Conservation (phyloP, 148 eudicot genomes). For the Persicaria maculosa region DNA sequence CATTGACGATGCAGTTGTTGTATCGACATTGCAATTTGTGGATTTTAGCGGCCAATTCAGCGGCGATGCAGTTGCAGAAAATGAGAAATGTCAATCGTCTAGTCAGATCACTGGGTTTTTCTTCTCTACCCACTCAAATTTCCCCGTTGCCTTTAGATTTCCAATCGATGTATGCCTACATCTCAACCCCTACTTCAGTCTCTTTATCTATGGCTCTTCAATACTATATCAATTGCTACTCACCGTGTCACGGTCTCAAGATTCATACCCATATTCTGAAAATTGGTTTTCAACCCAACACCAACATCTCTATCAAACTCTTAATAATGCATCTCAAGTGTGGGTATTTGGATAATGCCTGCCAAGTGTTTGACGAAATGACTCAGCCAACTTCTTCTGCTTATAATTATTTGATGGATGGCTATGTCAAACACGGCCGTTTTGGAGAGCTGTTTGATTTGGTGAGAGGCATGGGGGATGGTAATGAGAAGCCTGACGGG, state of each 20-base stretch:
- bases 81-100: conserved; percentile 34
- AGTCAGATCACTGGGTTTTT: conserved; percentile 22
- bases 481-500: conserved; percentile 53
- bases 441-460: conserved; percentile 38
- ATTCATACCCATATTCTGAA: conserved; percentile 71
- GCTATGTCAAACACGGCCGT: conserved; percentile 41
- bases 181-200: conserved; percentile 23
- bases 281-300: conserved; percentile 50
- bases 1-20: neutral
- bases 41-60: neutral
- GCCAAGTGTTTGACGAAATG: conserved; percentile 70
- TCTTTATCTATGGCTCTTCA: conserved; percentile 46
- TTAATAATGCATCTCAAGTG: conserved; percentile 51
- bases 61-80: conserved; percentile 9
- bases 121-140: conserved; percentile 17
- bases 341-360: conserved; percentile 45
- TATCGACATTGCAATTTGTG: neutral
- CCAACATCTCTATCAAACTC: conserved; percentile 63
- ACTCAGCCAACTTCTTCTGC: conserved; percentile 58
- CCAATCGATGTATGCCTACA: conserved; percentile 16
- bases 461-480: conserved; percentile 33
- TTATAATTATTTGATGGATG: conserved; percentile 73
- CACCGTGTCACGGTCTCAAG: conserved; percentile 69
- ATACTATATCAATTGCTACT: conserved; percentile 56
- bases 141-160: conserved; percentile 3